Evolutionary conservation across 1,139 yeast genomes (phyloP).

Genomic region (Meyerozyma smithsonii): DNA sequence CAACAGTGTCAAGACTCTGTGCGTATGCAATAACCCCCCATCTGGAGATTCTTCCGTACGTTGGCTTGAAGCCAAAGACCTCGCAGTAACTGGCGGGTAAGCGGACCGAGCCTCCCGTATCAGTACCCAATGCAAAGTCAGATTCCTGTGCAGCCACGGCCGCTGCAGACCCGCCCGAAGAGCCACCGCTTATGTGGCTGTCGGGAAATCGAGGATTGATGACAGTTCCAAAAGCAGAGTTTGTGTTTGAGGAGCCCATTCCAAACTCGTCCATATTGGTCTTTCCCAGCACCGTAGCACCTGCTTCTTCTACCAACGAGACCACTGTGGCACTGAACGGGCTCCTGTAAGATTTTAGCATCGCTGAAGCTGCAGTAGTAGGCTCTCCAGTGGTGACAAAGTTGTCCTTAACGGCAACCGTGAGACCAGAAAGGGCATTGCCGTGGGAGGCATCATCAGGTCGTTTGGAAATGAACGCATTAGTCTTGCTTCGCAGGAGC

Average conservation of each 20-base stretch:
- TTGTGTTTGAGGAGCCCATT: constrained; percentile 77
- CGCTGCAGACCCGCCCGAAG: constrained; percentile 96
- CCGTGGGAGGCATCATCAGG: neutral
- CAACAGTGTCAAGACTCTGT: constrained; percentile 92
- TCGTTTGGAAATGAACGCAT: neutral
- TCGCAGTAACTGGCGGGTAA: constrained; percentile 88
- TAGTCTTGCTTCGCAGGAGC: neutral
- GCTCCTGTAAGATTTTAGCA: constrained; percentile 54
- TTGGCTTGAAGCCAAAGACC: constrained; percentile 82
- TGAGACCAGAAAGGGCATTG: neutral
- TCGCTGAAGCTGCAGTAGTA: constrained; percentile 74
- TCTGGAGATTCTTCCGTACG: constrained; percentile 86
- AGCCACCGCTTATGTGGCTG: constrained; percentile 70
- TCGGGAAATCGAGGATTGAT: constrained; percentile 55
- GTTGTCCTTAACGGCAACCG: constrained; percentile 66
- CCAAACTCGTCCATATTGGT: constrained; percentile 97
- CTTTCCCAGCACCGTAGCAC: constrained; percentile 65
- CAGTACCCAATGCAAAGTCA: constrained; percentile 78
- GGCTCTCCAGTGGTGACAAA: constrained; percentile 58
- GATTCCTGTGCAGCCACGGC: constrained; percentile 71
- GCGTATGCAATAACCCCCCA: constrained; percentile 94
- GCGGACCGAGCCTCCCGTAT: constrained; percentile 95
- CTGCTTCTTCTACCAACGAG: constrained; percentile 44
- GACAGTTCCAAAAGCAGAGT: constrained; percentile 60
- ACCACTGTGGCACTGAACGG: constrained; percentile 84